Conservation (phyloP, 192 early-diverging fungal genomes). For the Backusella tuberculispora region DNA sequence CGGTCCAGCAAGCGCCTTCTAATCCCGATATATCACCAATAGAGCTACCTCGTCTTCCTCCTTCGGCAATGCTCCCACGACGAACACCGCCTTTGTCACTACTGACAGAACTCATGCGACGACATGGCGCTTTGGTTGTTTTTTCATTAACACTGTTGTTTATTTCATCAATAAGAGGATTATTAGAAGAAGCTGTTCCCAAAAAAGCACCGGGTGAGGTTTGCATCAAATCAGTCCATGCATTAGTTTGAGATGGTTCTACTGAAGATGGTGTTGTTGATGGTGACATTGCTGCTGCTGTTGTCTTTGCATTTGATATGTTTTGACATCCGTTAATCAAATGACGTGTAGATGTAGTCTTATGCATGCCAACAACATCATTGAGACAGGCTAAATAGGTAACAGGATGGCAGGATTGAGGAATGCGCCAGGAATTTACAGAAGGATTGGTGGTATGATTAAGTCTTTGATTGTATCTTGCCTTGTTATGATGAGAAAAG, state of each 20-base stretch:
- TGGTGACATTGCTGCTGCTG: background rate
- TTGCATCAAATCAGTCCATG: conserved; percentile 15
- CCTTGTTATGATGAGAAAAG: conserved; percentile 32
- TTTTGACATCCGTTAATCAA: background rate
- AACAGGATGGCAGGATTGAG: conserved; percentile 44
- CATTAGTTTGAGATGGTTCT: background rate
- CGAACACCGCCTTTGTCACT: conserved; percentile 14
- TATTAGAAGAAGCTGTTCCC: background rate
- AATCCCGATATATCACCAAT: conserved; percentile 6
- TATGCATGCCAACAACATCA: conserved; percentile 77
- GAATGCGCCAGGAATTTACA: conserved; percentile 23
- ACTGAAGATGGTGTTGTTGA: background rate
- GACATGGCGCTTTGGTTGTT: background rate
- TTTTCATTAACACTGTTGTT: background rate
- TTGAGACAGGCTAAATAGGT: conserved; percentile 74
- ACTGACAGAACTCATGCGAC: conserved; percentile 31
- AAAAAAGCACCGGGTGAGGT: background rate
- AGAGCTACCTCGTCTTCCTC: conserved; percentile 30
- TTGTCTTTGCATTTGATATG: background rate
- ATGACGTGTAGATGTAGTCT: conserved; percentile 53
- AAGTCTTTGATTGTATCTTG: background rate
- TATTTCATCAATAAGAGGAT: background rate
- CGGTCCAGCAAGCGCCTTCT: conserved; percentile 61
- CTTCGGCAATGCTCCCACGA: conserved; percentile 26
- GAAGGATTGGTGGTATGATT: background rate